Evolutionary conservation across 225 moss, liverwort and hornwort species (phyloP), one percentile per base, ranked within the genome.

Genomic region (Polytrichum commune): DNA sequence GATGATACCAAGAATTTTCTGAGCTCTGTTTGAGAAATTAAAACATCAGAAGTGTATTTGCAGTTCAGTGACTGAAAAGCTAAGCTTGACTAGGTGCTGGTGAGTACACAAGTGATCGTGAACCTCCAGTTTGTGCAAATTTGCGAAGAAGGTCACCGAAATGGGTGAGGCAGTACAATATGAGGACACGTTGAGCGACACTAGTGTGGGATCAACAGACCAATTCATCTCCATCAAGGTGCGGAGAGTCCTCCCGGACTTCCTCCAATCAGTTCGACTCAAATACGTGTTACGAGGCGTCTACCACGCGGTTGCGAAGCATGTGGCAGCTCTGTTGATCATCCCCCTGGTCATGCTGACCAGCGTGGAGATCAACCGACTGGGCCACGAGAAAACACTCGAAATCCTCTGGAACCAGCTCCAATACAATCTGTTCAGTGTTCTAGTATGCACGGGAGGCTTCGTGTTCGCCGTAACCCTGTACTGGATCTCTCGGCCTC

Each of bases 241-340:
- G 26, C 83, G 87, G 5, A 84, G 80, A 28, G 83, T 81, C 27
- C 81, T 95, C 1, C 95, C 92, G 0, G 95, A 92, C 54, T 91
- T 95, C 10, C 72, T 95, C 0, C 87, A 92, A 5, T 95, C 95
- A 1, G 95, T 95, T 69, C 90, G 92, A 62, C 83, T 95, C 30
- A 92, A 92, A 74, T 95, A 95, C 4, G 95, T 95, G 13, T 30
- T 90, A 35, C 76, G 92, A 1, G 92, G 95, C 1, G 30, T 85
- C 1, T 86, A 83, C 4, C 87, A 91, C 70, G 81, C 89, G 20
- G 56, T 92, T 1, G 89, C 90, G 0, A 74, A 78, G 2, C 92
- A 95, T 54, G 83, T 84, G 0, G 54, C 91, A 23, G 80, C 79
- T 4, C 65, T 86, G 64, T 67, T 91, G 1, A 75, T 91, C 26